Evolutionary conservation across 2,329 filamentous ascomycete genomes (phyloP), one percentile per base, ranked within the genome.

Genomic region (Fonsecaea pedrosoi): DNA sequence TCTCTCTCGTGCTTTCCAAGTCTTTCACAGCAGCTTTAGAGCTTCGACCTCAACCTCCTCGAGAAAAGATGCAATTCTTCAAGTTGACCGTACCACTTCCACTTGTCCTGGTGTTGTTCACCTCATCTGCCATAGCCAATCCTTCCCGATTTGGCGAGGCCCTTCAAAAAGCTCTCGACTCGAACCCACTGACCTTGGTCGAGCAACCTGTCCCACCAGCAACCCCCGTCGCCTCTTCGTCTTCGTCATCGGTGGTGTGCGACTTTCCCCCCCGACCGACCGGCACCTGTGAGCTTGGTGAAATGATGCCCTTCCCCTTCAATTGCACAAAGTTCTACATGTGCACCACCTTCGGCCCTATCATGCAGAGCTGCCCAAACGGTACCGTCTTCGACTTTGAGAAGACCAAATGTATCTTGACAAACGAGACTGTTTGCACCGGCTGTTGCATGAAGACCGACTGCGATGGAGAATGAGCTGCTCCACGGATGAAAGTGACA

Each of bases 261-360:
- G 54, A 57, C 54, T 57, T 57, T 34, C 54, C 54, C 35, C 54
- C 54, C 18, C 54, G 54, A 57, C 54, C 54, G 32, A 57, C 54
- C 13, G 54, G 54, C 54, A 54, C 50, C 50, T 57, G 54, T 57
- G 54, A 37, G 54, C 54, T 57, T 2, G 54, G 54, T 40, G 54
- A 38, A 13, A 40, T 57, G 54, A 57, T 57, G 54, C 54, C 54
- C 32, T 57, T 57, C 54, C 54, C 54, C 54, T 57, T 9, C 54
- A 57, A 57, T 15, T 57, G 54, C 54, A 57, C 54, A 57, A 57
- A 57, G 54, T 57, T 57, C 54, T 57, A 57, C 54, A 37, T 57
- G 54, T 57, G 54, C 54, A 57, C 54, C 34, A 57, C 54, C 54
- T 57, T 57, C 54, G 54, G 54, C 35, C 54, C 54, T 37, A 37